phyloP scores from a whole-genome alignment of 176 grass and related monocot species.

The Musa schizocarpa region DNA sequence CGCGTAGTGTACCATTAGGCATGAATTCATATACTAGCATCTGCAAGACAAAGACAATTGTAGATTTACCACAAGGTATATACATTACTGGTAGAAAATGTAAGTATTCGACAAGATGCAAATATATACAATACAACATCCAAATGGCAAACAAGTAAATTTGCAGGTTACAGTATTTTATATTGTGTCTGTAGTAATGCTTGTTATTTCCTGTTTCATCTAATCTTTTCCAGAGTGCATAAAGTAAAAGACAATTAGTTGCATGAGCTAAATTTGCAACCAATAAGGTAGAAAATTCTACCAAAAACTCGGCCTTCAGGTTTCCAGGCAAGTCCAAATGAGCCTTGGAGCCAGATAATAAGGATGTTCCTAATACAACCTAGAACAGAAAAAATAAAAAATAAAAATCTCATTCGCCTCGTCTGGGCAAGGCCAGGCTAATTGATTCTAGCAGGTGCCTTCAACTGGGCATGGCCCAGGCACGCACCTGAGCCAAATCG shows the following conservation, averaged over 20 bases:
- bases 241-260: neutral
- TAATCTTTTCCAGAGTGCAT: neutral
- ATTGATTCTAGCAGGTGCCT: too few relatives aligned
- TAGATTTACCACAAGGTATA: neutral
- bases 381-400: too few relatives aligned
- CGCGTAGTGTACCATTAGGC: slow-evolving; percentile 63
- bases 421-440: too few relatives aligned
- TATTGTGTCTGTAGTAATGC: neutral
- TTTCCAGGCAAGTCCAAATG: neutral
- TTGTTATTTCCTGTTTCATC: neutral
- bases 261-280: too few relatives aligned
- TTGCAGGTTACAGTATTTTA: neutral
- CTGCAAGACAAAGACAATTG: slow-evolving; percentile 33
- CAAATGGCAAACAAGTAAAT: neutral
- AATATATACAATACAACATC: neutral
- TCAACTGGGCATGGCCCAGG: too few relatives aligned
- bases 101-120: neutral
- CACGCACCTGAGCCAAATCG: too few relatives aligned
- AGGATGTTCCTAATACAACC: too few relatives aligned
- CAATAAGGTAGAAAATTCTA: too few relatives aligned
- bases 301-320: too few relatives aligned
- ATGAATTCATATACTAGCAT: slow-evolving; percentile 82
- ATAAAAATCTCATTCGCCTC: too few relatives aligned
- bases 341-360: too few relatives aligned
- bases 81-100: neutral